These are phyloP conservation scores for Aaosphaeria arxii DNA, from an alignment of 2,329 filamentous ascomycete genomes.

Conservation along the genomic window DNA sequence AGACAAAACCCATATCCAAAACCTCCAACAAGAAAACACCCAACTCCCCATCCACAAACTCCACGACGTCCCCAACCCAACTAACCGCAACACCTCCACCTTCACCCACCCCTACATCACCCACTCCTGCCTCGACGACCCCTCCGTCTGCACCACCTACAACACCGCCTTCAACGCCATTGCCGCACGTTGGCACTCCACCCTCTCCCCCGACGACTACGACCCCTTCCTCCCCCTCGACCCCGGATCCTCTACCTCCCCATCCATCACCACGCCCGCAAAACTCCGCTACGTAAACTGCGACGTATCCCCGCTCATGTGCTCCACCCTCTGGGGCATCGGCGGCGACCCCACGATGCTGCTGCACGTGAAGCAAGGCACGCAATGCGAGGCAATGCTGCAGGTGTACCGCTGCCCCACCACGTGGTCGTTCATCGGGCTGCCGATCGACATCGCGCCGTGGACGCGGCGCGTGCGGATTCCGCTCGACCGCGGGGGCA, in stretches of 20 bases:
- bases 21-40: no score
- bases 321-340: not conserved
- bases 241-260: not conserved
- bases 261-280: not conserved
- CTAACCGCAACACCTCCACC: not conserved
- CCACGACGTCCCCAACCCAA: not conserved
- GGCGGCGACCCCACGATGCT: not conserved
- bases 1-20: not conserved
- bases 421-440: constrained; percentile 2
- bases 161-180: constrained; percentile 2
- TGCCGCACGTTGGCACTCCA: constrained; percentile 3
- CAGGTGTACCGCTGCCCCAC: constrained; percentile 1
- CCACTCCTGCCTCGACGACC: not conserved
- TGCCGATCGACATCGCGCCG: not conserved
- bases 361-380: constrained; percentile 2
- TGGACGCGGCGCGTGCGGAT: constrained; percentile 6
- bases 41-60: not conserved
- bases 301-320: constrained; percentile 4
- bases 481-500: constrained; percentile 1
- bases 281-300: constrained; percentile 4
- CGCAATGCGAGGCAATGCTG: constrained; percentile 1
- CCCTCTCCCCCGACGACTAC: not conserved
- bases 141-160: not conserved
- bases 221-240: not conserved
- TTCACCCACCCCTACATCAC: not conserved